Evolutionary conservation across 2,329 filamentous ascomycete species (phyloP), one percentile per base, ranked within the genome.

Genomic region (Beauveria sp.): DNA sequence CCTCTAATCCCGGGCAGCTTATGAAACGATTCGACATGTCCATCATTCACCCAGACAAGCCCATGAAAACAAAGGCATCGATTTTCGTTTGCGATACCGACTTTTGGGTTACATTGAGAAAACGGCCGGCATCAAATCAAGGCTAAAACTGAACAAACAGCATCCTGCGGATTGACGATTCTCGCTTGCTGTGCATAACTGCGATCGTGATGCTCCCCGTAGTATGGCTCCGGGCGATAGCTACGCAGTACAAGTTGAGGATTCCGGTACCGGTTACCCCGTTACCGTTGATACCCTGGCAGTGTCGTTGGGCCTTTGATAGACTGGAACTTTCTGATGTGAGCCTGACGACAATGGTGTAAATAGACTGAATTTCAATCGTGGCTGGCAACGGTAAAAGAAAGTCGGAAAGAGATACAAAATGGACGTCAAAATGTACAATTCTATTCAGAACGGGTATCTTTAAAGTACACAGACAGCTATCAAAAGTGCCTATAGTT

Each of bases 31-130:
- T 70, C 30, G 71, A 76, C 55, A 70, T 75, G 55, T 67, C 71
- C 0, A 52, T 74, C 0, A 47, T 74, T 3, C 70, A 75, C n/a
- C 66, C 71, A 0, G 70, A 73, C 47, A 64, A 57, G 4, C 71
- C 72, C 3, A 73, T 75, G 49, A 74, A 68, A 52, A 70, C 66
- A 0, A 68, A 70, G 10, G 68, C 71, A 1, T 73, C 72, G 0
- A 70, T 73, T 0, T 74, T 75, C 24, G 66, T 73, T 43, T 70
- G 73, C 57, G 72, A 72, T 5, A 69, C 69, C 1, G 72, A 74
- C 24, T 74, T 74, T 53, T 74, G 70, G 72, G 72, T 73, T 2
- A 70, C 65, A 1, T 65, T 75, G 18, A 68, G 69, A 3, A 66
- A 65, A 24, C 62, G 68, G n/a, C 57, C 45, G 59, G 9, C 7